Conservation (phyloP, 164 flowering plant species). For the Tetracentron sinense region DNA sequence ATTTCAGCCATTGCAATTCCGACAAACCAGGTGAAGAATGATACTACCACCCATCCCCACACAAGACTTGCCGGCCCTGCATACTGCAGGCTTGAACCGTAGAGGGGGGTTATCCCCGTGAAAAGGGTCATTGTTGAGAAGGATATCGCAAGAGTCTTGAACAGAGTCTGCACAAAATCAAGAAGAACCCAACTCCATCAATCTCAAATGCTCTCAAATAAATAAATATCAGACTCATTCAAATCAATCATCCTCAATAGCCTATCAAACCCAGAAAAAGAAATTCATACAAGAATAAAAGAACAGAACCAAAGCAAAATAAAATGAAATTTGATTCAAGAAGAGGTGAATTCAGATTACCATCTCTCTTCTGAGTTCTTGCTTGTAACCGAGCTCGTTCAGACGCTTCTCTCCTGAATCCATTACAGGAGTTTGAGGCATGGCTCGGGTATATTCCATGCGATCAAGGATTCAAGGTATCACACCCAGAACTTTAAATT, state of each 20-base stretch:
- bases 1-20: conserved; percentile 78
- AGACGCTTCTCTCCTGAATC: conserved; percentile 74
- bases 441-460: neutral
- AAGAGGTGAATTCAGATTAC: conserved; percentile 20
- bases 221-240: neutral
- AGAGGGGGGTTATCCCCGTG: conserved; percentile 65
- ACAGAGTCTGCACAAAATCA: conserved; percentile 41
- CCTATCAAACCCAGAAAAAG: neutral
- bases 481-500: neutral
- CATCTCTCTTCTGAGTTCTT: conserved; percentile 74
- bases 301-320: neutral
- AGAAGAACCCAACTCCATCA: neutral
- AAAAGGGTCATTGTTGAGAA: conserved; percentile 63
- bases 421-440: conserved; percentile 20
- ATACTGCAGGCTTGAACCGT: conserved; percentile 57
- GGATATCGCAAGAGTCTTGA: conserved; percentile 63
- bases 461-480: neutral
- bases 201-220: neutral
- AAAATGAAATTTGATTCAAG: neutral
- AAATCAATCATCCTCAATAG: neutral
- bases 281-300: neutral
- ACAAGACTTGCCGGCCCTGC: conserved; percentile 73
- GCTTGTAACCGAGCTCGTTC: conserved; percentile 75
- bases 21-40: conserved; percentile 73
- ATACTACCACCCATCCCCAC: conserved; percentile 73